phyloP scores from a whole-genome alignment of 2,329 filamentous ascomycete species.

The Trichoderma brevicompactum region DNA sequence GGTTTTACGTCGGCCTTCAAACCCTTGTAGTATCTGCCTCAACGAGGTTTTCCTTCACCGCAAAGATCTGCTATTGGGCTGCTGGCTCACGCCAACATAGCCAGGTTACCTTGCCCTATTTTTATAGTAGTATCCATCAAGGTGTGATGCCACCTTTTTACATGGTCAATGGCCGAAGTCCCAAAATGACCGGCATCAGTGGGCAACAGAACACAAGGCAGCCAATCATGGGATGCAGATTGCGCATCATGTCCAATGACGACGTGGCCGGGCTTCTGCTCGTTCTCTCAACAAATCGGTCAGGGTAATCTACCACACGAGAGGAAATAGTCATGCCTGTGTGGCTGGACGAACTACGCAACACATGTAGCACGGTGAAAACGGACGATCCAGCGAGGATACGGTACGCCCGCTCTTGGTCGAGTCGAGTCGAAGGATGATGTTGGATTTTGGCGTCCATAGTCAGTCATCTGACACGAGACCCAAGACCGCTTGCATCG shows the following conservation, averaged over 20 bases:
- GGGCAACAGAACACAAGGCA: slow-evolving; percentile 3
- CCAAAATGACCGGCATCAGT: not conserved
- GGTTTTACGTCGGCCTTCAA: not conserved
- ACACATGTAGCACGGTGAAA: not conserved
- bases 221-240: slow-evolving; percentile 2
- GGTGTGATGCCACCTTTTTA: not conserved
- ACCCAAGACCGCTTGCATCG: slow-evolving; percentile 20
- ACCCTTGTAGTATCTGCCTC: not conserved
- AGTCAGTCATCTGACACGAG: slow-evolving; percentile 27
- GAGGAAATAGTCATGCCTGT: slow-evolving; percentile 15
- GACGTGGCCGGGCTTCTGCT: slow-evolving; percentile 5
- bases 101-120: slow-evolving; percentile 5
- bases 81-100: slow-evolving; percentile 1
- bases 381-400: not conserved
- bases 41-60: slow-evolving; percentile 1
- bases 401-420: slow-evolving; percentile 2
- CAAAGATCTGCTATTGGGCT: slow-evolving; percentile 1
- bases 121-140: not conserved
- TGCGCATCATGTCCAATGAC: slow-evolving; percentile 18
- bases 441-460: slow-evolving; percentile 28
- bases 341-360: slow-evolving; percentile 8
- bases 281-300: slow-evolving; percentile 3
- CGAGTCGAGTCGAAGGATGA: slow-evolving; percentile 8
- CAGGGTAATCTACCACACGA: slow-evolving; percentile 4
- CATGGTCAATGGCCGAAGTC: not conserved